Base-by-base conservation (phyloP, 306 rosid genomes). In the Glycine tomentella region DNA sequence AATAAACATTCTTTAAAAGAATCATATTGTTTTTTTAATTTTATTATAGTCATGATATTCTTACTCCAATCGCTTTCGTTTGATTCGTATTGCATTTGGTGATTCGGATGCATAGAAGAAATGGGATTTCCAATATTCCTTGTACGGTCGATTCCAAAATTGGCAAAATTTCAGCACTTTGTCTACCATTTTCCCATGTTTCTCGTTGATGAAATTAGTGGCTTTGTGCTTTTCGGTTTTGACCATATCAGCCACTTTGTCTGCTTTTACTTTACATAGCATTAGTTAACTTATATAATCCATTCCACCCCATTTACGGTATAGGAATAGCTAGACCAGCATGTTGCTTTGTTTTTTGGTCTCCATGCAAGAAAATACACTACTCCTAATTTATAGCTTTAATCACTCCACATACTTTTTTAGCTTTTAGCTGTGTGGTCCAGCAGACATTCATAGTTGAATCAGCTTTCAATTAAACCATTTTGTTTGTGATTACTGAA, bases 161-260 rank as follows among this genome's bases (percentile, higher is more conserved):
- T 63, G 33, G 72, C 55, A 68, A 82, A 48, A n/a, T 6, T 63
- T 69, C 44, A 74, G 50, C 59, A 73, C 40, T 48, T 48, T 77
- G 72, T 76, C 46, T 7, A 42, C 9, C 46, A 42, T 42, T 42
- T 42, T 42, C 9, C 46, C 46, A 42, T 42, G 46, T 42, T 42
- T 42, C 7, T 42, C 46, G 46, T 42, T 42, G 46, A 42, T 42
- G 46, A 42, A 42, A 36, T 25, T 10, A 12, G 56, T 65, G 48
- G 16, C 4, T 17, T 48, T 50, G 78, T 50, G 50, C 38, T 40
- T 58, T 25, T 25, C 2, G 1, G 31, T 25, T 25, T 80, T 46
- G 72, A 72, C 66, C 73, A 46, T 8, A 42, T 42, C 8, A 42
- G 46, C 9, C 9, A 42, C 46, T 42, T 42, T 42, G 9, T 42